Conservation (phyloP, 192 early-diverging fungal genomes). For the Entomortierella parvispora region DNA sequence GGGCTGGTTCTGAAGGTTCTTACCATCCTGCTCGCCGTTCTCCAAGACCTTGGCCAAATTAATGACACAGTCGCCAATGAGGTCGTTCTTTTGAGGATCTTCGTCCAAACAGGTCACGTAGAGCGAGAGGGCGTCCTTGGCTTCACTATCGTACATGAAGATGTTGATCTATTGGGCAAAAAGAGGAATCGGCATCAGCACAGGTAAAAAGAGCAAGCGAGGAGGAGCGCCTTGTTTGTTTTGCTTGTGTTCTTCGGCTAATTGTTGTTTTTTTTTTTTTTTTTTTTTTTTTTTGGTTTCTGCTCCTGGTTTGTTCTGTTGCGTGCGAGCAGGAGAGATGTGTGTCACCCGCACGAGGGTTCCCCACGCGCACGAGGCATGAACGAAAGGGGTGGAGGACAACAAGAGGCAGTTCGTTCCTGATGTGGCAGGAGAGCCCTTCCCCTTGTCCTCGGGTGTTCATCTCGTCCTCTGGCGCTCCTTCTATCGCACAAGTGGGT, state of each 20-base stretch:
- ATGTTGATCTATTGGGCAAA: slow-evolving; percentile 51
- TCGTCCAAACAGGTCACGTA: slow-evolving; percentile 62
- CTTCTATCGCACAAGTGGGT: no score
- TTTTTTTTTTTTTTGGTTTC: background rate
- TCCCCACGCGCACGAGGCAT: no score
- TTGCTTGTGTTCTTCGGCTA: no score
- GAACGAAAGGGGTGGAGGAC: background rate
- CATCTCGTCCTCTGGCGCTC: background rate
- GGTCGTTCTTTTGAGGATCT: slow-evolving; percentile 61
- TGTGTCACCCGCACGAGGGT: no score
- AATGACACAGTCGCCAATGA: slow-evolving; percentile 62
- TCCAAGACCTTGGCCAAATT: slow-evolving; percentile 61
- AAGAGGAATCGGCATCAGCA: background rate
- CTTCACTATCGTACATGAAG: slow-evolving; percentile 55
- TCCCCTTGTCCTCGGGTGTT: background rate
- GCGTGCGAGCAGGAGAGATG: no score
- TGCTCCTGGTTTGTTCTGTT: no score
- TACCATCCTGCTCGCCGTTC: slow-evolving; percentile 66
- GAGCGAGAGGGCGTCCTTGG: slow-evolving; percentile 46
- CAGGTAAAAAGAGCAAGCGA: no score
- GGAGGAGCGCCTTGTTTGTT: no score
- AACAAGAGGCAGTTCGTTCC: background rate
- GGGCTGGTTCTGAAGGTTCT: no score
- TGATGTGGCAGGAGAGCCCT: background rate
- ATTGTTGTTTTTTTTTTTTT: background rate